These are phyloP conservation scores for Pichia sp. DNA, from an alignment of 1,139 yeast genomes.

Conservation along the genomic window DNA sequence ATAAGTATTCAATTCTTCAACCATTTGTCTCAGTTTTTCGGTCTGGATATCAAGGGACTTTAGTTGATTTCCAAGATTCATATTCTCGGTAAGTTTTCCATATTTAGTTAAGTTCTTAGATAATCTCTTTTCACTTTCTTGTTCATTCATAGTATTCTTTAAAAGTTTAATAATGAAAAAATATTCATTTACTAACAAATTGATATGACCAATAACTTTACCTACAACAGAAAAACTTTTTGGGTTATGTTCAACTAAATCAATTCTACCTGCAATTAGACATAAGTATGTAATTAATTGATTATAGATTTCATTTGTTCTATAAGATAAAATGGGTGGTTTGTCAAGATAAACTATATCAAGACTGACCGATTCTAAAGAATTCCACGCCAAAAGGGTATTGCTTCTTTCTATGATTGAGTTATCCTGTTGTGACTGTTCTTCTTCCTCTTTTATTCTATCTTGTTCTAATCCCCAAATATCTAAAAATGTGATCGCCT, in stretches of 20 bases:
- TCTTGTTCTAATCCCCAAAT: slow-evolving; percentile 60
- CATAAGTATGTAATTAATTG: slow-evolving; percentile 68
- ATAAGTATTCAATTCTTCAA: slow-evolving; percentile 59
- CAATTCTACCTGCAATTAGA: slow-evolving; percentile 63
- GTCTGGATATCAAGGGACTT: slow-evolving; percentile 21
- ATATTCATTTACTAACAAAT: slow-evolving; percentile 52
- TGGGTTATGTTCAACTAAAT: slow-evolving; percentile 66
- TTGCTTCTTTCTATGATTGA: slow-evolving; percentile 1
- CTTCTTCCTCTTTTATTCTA: slow-evolving; percentile 16
- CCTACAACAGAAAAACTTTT: slow-evolving; percentile 65
- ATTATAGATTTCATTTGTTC: slow-evolving; percentile 71
- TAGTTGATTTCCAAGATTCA: slow-evolving; percentile 16
- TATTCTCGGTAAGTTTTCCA: slow-evolving; percentile 4
- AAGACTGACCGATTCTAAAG: slow-evolving; percentile 13
- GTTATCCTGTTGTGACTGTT: slow-evolving; percentile 2
- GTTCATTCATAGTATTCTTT: slow-evolving; percentile 36
- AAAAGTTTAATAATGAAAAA: slow-evolving; percentile 39
- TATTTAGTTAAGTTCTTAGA: slow-evolving; percentile 7
- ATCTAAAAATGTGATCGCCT: slow-evolving; percentile 66
- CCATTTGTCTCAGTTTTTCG: slow-evolving; percentile 39
- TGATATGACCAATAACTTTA: slow-evolving; percentile 60
- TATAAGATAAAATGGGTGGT: slow-evolving; percentile 65
- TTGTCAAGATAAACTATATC: slow-evolving; percentile 32
- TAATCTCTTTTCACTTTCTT: slow-evolving; percentile 6
- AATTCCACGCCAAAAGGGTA: slow-evolving; percentile 3